Conservation (phyloP, 331 rosid species). For the Quercus lobata region DNA sequence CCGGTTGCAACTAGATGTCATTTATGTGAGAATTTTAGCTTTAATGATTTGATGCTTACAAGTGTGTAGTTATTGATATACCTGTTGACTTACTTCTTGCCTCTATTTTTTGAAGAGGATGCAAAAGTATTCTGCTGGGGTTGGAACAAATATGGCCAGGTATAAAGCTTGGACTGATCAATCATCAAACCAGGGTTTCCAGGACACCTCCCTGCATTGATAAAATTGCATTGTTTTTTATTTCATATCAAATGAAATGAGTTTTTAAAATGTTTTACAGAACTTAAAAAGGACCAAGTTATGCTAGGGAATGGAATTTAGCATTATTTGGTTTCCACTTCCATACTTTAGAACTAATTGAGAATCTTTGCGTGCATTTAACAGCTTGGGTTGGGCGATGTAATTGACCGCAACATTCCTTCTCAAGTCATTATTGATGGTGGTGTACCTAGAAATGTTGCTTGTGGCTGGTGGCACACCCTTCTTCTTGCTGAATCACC, state of each 20-base stretch:
- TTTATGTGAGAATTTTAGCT: neutral
- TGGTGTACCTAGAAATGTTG: conserved; percentile 51
- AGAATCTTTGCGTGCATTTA: conserved; percentile 9
- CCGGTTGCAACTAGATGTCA: neutral
- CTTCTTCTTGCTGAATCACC: conserved; percentile 67
- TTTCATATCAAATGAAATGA: neutral
- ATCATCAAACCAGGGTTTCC: neutral
- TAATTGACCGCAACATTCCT: conserved; percentile 83
- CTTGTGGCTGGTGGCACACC: conserved; percentile 99
- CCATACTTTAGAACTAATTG: neutral
- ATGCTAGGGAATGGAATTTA: neutral
- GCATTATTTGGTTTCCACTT: neutral
- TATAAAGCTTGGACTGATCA: conserved; percentile 8
- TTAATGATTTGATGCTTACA: neutral
- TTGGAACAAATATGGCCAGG: conserved; percentile 99
- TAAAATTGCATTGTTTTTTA: neutral
- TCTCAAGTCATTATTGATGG: conserved; percentile 59
- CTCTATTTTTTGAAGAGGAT: conserved; percentile 45
- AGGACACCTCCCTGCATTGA: neutral
- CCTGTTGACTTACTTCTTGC: conserved; percentile 26
- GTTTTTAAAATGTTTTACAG: no score
- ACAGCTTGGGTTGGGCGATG: conserved; percentile 93
- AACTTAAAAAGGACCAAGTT: neutral
- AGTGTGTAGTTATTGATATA: neutral
- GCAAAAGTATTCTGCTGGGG: conserved; percentile 93